Evolutionary conservation across 495 filamentous ascomycete genomes (phyloP).

Genomic region (Friedmanniomyces endolithicus): DNA sequence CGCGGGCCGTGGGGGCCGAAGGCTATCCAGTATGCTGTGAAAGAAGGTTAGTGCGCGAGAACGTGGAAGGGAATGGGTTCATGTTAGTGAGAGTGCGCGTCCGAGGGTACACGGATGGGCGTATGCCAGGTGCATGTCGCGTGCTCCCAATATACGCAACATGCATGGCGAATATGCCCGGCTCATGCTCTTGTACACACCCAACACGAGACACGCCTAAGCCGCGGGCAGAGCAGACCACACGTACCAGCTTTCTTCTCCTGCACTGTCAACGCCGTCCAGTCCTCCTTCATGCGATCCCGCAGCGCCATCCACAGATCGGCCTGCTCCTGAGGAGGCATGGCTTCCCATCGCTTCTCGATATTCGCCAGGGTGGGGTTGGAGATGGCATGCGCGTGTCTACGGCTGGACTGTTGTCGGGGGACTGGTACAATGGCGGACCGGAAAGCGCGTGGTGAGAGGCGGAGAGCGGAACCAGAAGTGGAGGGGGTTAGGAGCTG

Average conservation of each 20-base stretch:
- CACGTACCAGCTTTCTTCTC: conserved; percentile 98
- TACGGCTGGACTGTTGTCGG: conserved; percentile 35
- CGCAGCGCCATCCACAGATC: conserved; percentile 96
- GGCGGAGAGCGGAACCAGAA: not conserved
- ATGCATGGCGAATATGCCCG: not conserved
- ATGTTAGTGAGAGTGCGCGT: too few relatives aligned
- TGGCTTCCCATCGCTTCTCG: conserved; percentile 96
- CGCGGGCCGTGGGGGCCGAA: conserved; percentile 94
- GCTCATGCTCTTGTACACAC: not conserved
- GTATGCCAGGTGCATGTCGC: too few relatives aligned
- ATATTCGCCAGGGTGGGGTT: conserved; percentile 96
- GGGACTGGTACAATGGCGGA: not conserved
- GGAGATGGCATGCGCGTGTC: conserved; percentile 79
- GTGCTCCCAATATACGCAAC: too few relatives aligned
- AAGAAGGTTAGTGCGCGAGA: not conserved
- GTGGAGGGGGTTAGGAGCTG: not conserved
- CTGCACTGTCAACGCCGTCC: conserved; percentile 82
- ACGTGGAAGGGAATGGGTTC: not conserved
- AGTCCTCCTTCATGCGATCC: conserved; percentile 96
- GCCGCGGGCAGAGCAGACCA: not conserved
- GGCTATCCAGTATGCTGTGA: conserved; percentile 90
- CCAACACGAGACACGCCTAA: not conserved
- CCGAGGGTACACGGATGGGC: too few relatives aligned
- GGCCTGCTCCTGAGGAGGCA: conserved; percentile 97
- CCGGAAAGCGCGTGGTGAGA: not conserved